Evolutionary conservation across 2,329 filamentous ascomycete genomes (phyloP), one percentile per base, ranked within the genome.

Genomic region (Cercospora sp.): DNA sequence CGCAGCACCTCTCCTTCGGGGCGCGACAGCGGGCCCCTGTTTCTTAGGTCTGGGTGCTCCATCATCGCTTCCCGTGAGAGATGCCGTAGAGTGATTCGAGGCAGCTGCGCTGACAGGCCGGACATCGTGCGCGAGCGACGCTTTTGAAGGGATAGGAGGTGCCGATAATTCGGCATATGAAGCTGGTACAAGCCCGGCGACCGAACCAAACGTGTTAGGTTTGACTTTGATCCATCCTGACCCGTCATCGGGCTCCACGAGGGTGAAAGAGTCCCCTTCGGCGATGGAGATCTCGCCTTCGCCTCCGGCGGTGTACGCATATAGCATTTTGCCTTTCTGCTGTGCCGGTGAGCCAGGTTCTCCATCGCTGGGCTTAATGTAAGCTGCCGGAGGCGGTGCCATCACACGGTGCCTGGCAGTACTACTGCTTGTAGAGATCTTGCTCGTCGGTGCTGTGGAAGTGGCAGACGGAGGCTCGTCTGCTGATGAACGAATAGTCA

Each of bases 151-250:
- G 43, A 63, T 63, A 40, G 70, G 61, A 61, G 66, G 66, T 3
- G 74, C 65, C 49, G 59, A 59, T 9, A 90, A 78, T 74, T 98
- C 94, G 55, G 97, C 84, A 78, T 99, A 99, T 5, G 89, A 86
- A 5, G 93, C 87, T 1, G 95, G 95, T 0, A 99, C 94, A 28
- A 98, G 85, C 43, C 95, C 95, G 81, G 94, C 90, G 73, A 89
- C 89, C 72, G 86, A 86, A 18, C 90, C 91, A 32, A 73, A 72
- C 34, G 70, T 66, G 7, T 70, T 61, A 34, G 74, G 74, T 62
- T 91, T 90, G 68, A 99, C 89, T 79, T 91, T 94, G 74, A 93
- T 87, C 95, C 95, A 99, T 51, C 95, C 95, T 49, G 90, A 89
- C 68, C 94, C 94, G 80, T 97, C 94, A 81, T 99, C 96, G 18